phyloP scores from a whole-genome alignment of 1,284 basidiomycete species.

The Gymnopus androsaceus region DNA sequence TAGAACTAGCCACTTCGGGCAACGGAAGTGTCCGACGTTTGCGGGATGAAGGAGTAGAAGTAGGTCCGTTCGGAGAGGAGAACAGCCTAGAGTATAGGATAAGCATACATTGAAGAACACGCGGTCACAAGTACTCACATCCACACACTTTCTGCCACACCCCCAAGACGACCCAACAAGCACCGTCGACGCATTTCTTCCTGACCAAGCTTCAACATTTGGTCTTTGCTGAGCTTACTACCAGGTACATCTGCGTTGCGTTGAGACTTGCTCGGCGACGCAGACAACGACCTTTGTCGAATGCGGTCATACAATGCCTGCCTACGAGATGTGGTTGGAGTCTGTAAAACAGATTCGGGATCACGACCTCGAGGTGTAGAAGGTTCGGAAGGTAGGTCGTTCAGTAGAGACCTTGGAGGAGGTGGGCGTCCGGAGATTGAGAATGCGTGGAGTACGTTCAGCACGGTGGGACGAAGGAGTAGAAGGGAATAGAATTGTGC shows the following conservation, averaged over 20 bases:
- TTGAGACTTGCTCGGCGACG: constrained; percentile 62
- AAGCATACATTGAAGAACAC: constrained; percentile 10
- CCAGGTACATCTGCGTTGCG: constrained; percentile 38
- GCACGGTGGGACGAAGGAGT: constrained; percentile 50
- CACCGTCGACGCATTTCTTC: constrained; percentile 75
- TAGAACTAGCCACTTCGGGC: constrained; percentile 62
- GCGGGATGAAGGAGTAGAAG: constrained; percentile 53
- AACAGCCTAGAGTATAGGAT: constrained; percentile 55
- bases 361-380: constrained; percentile 61
- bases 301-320: constrained; percentile 79
- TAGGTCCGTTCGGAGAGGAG: constrained; percentile 50
- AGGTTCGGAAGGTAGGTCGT: constrained; percentile 43
- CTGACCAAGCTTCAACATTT: constrained; percentile 69
- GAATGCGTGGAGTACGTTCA: constrained; percentile 31
- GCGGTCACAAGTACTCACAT: constrained; percentile 52
- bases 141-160: constrained; percentile 84
- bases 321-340: constrained; percentile 71
- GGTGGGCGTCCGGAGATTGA: constrained; percentile 43
- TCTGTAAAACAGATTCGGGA: constrained; percentile 58
- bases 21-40: constrained; percentile 69
- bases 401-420: constrained; percentile 36
- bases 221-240: constrained; percentile 57
- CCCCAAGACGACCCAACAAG: constrained; percentile 71
- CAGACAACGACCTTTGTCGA: constrained; percentile 65
- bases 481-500: constrained; percentile 50